Evolutionary conservation across 495 filamentous ascomycete species (phyloP), one percentile per base, ranked within the genome.

Genomic region (Penicillium lividum): DNA sequence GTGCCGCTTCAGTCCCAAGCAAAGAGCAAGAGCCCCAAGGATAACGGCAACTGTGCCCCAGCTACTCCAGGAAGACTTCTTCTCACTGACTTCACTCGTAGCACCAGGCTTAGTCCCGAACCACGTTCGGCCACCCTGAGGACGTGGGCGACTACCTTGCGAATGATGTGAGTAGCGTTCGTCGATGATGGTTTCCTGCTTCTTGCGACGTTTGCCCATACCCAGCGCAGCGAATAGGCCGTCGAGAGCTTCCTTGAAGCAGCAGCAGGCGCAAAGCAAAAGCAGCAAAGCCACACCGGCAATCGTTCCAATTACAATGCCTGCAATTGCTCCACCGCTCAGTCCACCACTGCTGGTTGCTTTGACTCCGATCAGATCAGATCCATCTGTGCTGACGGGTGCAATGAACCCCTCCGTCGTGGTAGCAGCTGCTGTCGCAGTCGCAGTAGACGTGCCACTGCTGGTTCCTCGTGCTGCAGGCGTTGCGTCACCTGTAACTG

Each of bases 241-340:
- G 54, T 88, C 82, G 69, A 89, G 80, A 18, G 86, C 71, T 8
- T 86, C 86, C 58, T 82, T 83, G 58, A 87, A 82, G 63, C 91
- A 88, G 73, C 86, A 84, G 77, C 84, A 92, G 68, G 86, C 82
- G 72, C 89, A 92, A 52, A 96, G 62, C 4, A 93, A 80, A 10
- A 90, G 66, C 15, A 96, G 78, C 3, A 96, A 71, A 49, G 87
- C 69, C 25, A 92, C 79, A 64, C 88, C 92, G n/a, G 82, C 84
- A 61, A 97, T 82, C 5, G 86, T 84, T 61, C 92, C 92, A 49
- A 97, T 89, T 59, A 97, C 92, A 62, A 97, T 97, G 44, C 92
- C 92, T n/a, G 92, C 92, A 64, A 97, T 96, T 27, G 92, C 92
- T 57, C 92, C 92, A 50, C 83, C 85, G 66, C 87, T 91, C 47